Conservation (phyloP, 148 eudicot species). For the Polygonum maritimum region DNA sequence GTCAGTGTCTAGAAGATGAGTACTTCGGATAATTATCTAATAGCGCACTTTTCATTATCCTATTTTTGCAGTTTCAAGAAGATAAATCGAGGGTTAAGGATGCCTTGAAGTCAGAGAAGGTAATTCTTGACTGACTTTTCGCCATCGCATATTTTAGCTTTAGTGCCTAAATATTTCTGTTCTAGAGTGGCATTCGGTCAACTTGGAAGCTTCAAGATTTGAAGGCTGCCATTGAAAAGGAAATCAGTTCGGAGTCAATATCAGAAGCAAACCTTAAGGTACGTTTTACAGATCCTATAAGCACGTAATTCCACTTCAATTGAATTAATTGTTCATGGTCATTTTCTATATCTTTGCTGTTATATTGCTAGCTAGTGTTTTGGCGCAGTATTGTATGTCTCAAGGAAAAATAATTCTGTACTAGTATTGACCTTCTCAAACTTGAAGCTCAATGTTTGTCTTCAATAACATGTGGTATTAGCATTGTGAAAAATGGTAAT, state of each 20-base stretch:
- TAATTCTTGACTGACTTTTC: constrained; percentile 13
- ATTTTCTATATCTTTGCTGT: neutral
- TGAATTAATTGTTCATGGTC: neutral
- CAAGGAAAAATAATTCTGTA: neutral
- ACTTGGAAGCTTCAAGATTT: constrained; percentile 81
- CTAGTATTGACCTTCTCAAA: neutral
- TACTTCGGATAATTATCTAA: neutral
- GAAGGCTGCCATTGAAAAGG: constrained; percentile 55
- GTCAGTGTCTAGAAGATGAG: neutral
- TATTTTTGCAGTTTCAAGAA: constrained; percentile 58
- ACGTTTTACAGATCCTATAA: neutral
- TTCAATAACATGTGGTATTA: neutral
- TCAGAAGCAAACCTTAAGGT: constrained; percentile 79
- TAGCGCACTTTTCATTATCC: neutral
- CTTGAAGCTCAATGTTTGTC: neutral
- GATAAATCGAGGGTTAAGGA: constrained; percentile 67
- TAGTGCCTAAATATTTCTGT: neutral
- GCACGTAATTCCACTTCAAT: neutral
- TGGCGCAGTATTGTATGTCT: neutral
- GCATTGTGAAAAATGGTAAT: neutral
- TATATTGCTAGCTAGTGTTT: neutral
- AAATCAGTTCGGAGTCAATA: constrained; percentile 34
- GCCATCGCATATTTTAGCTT: neutral
- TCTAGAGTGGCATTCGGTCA: constrained; percentile 59
- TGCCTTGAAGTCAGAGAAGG: constrained; percentile 69